Base-by-base conservation (phyloP, 352 stramenopile genomes). In the Phytophthora pini region DNA sequence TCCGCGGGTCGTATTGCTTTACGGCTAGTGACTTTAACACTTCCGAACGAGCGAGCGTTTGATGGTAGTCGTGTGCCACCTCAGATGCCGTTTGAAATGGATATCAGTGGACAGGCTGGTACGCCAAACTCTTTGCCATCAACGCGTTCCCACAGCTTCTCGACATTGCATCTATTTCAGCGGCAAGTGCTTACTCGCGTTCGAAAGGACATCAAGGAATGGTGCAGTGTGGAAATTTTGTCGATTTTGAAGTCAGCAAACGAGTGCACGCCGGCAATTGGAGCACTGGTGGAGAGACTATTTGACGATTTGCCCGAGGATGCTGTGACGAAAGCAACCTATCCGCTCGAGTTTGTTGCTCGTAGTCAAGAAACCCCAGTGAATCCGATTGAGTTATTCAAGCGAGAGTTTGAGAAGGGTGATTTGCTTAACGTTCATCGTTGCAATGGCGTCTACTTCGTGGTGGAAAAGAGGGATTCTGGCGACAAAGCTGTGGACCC, bases 181-280 rank as follows among this genome's bases (percentile, higher is more conserved):
- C 79, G 80, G 11, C 77, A 89, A 69, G 79, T 93, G 20, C 48
- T 96, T 9, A 87, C 80, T 41, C 76, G 70, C 10, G 69, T 91
- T 41, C 74, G 85, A 22, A 81, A 82, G 46, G 79, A 89, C 17
- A 89, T 96, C 34, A 93, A 92, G 51, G 88, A 96, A 43, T 94
- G 88, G 82, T 92, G 82, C 43, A 93, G 85, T 31, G 65, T 92
- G 1, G 83, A 96, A 46, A 91, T 96, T 47, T 56, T 96, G 29
- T 76, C 74, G 5, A 94, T 96, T 59, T 65, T 96, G 40, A 80
- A 80, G 51, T 78, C 76, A 17, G 72, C 83, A 8, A 78, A 91
- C 36, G 65, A 74, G 39, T 83, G 94, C 13, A 93, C 88, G 8
- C 82, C 86, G 15, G 65, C 79, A 2, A 87, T 93, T 48, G 83